Conservation (phyloP, 225 moss, liverwort and hornwort genomes). For the Climacium dendroides region DNA sequence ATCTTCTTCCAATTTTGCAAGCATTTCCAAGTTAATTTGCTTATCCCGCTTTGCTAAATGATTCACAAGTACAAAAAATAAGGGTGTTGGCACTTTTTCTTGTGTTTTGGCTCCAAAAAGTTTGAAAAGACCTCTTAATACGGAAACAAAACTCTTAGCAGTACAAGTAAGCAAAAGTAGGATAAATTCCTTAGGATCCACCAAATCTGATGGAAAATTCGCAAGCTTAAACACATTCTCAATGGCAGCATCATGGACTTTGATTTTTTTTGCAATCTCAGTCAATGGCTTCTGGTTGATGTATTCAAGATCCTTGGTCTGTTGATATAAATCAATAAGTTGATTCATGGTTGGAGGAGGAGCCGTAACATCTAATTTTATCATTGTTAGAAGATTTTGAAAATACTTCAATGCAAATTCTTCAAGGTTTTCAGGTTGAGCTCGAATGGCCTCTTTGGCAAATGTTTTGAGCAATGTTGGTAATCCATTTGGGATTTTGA, state of each 20-base stretch:
- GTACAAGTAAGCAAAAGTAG: conserved; percentile 55
- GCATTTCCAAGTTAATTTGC: conserved; percentile 28
- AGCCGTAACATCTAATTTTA: conserved; percentile 55
- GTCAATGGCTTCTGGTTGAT: conserved; percentile 58
- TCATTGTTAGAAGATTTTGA: conserved; percentile 59
- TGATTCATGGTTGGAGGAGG: conserved; percentile 59
- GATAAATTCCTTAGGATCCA: conserved; percentile 89
- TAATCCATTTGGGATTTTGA: conserved; percentile 77
- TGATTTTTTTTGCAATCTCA: conserved; percentile 30
- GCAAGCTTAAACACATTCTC: conserved; percentile 77
- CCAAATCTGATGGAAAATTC: conserved; percentile 81
- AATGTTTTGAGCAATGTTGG: conserved; percentile 75
- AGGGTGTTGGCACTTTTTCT: conserved; percentile 22
- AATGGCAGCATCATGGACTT: conserved; percentile 55
- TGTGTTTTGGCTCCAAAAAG: conserved; percentile 60
- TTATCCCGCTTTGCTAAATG: conserved; percentile 77
- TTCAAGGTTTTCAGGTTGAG: conserved; percentile 61
- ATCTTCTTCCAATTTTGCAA: conserved; percentile 22
- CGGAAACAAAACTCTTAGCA: conserved; percentile 54
- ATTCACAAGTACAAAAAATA: conserved; percentile 56
- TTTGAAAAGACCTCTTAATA: conserved; percentile 71
- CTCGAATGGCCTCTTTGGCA: conserved; percentile 77
- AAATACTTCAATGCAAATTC: conserved; percentile 76
- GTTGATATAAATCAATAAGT: conserved; percentile 53
- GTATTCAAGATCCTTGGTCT: conserved; percentile 67